These are phyloP conservation scores for Leccinum ochraceum DNA, from an alignment of 768 basidiomycete species.

Conservation along the genomic window DNA sequence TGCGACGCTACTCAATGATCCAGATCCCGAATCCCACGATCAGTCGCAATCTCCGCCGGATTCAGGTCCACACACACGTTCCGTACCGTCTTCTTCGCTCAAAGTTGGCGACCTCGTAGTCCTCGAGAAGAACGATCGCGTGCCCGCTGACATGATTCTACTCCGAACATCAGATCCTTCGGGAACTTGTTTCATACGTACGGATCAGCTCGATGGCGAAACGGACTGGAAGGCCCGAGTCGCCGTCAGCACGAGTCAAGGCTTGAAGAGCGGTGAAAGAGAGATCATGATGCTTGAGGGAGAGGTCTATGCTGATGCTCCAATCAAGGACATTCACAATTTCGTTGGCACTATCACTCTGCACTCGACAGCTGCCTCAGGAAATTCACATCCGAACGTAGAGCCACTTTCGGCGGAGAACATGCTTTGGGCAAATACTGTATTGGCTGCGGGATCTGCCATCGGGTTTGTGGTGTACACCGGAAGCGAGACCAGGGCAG, in stretches of 20 bases:
- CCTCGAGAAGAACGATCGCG: constrained; percentile 95
- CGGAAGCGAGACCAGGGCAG: constrained; percentile 91
- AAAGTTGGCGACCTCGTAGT: constrained; percentile 89
- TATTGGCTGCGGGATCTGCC: constrained; percentile 91
- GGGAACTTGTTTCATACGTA: constrained; percentile 96
- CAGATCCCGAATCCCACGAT: constrained; percentile 24
- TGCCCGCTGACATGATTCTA: constrained; percentile 92
- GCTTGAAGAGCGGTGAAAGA: constrained; percentile 39
- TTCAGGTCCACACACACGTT: constrained; percentile 59
- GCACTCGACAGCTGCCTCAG: constrained; percentile 39
- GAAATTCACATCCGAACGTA: constrained; percentile 51
- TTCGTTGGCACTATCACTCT: constrained; percentile 93
- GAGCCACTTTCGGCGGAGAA: constrained; percentile 95
- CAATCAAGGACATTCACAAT: constrained; percentile 94
- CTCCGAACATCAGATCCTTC: constrained; percentile 85
- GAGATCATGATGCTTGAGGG: constrained; percentile 68
- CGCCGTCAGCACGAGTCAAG: constrained; percentile 51
- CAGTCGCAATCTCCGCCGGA: constrained; percentile 24
- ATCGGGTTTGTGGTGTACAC: constrained; percentile 95
- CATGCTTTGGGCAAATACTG: constrained; percentile 96
- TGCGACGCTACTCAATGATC: constrained; percentile 17
- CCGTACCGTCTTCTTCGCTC: constrained; percentile 84
- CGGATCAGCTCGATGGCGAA: constrained; percentile 97
- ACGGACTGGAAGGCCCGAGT: constrained; percentile 98
- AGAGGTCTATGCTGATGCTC: constrained; percentile 93